Percentiles rank a stretch among this genome's conserved stretches.
Conservation (phyloP, 371 early-diverging fungal genomes). For the Mucor saturninus region DNA sequence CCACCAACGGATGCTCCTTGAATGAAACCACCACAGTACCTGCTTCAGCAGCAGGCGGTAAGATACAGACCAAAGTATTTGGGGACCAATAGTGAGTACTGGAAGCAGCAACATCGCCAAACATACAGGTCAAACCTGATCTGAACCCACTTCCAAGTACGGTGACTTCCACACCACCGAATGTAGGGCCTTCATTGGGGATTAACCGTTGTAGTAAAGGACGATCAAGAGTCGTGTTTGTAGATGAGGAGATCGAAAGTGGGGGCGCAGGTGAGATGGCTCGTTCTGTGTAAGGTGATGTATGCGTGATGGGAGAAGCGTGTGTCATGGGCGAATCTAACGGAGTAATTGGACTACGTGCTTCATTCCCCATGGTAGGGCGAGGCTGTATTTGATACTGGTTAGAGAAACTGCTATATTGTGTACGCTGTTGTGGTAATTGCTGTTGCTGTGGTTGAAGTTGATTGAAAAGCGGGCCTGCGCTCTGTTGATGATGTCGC, state of each 20-base stretch:
- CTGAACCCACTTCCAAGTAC: slow-evolving; percentile 77
- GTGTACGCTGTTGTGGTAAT: neutral
- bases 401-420: neutral
- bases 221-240: slow-evolving; percentile 44
- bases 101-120: slow-evolving; percentile 74
- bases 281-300: neutral
- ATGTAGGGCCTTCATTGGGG: slow-evolving; percentile 79
- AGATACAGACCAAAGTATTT: slow-evolving; percentile 75
- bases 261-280: slow-evolving; percentile 24
- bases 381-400: slow-evolving; percentile 32
- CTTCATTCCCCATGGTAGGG: slow-evolving; percentile 1
- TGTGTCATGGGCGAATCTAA: slow-evolving; percentile 9
- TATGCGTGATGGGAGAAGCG: slow-evolving; percentile 2
- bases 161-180: slow-evolving; percentile 80
- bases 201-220: slow-evolving; percentile 61
- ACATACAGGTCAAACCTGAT: slow-evolving; percentile 70
- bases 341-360: slow-evolving; percentile 12
- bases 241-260: slow-evolving; percentile 15
- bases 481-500: slow-evolving; percentile 4
- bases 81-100: slow-evolving; percentile 72
- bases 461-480: slow-evolving; percentile 3
- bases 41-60: slow-evolving; percentile 75
- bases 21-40: slow-evolving; percentile 79
- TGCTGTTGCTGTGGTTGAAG: neutral
- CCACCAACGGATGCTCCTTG: slow-evolving; percentile 49